phyloP scores from a whole-genome alignment of 2,329 filamentous ascomycete genomes.

The Alternaria brassicae region DNA sequence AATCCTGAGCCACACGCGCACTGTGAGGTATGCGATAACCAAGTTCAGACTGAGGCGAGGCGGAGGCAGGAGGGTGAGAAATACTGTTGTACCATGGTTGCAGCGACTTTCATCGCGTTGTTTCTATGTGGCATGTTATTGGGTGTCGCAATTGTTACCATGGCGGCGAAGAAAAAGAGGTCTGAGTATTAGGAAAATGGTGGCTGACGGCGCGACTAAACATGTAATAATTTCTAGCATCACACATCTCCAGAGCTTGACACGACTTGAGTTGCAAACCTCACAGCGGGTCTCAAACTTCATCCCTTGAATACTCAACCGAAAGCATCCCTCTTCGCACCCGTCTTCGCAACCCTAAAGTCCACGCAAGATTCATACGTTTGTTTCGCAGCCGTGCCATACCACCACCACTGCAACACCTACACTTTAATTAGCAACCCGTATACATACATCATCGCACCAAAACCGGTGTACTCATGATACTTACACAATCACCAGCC shows the following conservation, averaged over 20 bases:
- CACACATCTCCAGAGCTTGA: neutral
- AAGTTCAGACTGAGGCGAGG: conserved; percentile 23
- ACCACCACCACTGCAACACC: conserved; percentile 69
- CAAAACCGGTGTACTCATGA: neutral
- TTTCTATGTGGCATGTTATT: conserved; percentile 27
- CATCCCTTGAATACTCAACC: conserved; percentile 10
- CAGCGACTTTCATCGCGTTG: conserved; percentile 27
- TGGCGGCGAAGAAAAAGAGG: conserved; percentile 4
- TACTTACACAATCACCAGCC: conserved; percentile 55
- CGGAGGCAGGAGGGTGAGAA: conserved; percentile 26
- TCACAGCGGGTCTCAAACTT: neutral
- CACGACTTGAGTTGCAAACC: neutral
- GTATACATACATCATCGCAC: neutral
- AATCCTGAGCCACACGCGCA: conserved; percentile 32
- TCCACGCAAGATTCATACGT: conserved; percentile 69
- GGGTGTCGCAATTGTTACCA: conserved; percentile 22
- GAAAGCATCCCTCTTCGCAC: neutral
- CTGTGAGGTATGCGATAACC: conserved; percentile 39
- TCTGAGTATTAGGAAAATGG: neutral
- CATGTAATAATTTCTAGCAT: neutral
- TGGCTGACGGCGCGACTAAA: neutral
- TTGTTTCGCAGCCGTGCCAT: conserved; percentile 61
- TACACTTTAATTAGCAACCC: conserved; percentile 1
- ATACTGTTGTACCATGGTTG: conserved; percentile 37
- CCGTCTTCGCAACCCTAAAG: conserved; percentile 52